These are phyloP conservation scores for Penicillium glabrum DNA, from an alignment of 2,329 filamentous ascomycete genomes.

Conservation along the genomic window DNA sequence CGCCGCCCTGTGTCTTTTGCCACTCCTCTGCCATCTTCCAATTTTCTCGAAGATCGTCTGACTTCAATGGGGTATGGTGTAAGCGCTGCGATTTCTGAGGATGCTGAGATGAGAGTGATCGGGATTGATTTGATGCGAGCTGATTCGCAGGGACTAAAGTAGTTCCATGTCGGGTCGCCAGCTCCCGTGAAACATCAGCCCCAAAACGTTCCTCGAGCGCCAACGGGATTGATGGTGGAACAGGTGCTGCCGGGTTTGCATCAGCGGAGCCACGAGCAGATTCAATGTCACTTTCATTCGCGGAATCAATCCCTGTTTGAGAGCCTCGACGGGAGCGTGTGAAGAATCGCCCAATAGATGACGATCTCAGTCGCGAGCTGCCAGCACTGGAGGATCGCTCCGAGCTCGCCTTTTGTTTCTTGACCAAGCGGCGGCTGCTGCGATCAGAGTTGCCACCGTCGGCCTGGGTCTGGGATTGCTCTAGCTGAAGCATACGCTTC, in stretches of 20 bases:
- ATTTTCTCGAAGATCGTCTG: constrained; percentile 20
- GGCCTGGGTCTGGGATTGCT: constrained; percentile 20
- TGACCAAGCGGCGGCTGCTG: constrained; percentile 32
- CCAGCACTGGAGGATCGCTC: constrained; percentile 32
- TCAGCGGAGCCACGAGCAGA: background rate
- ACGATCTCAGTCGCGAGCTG: constrained; percentile 27
- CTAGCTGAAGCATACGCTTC: constrained; percentile 21
- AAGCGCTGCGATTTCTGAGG: constrained; percentile 9
- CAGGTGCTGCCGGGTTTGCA: background rate
- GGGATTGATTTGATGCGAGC: constrained; percentile 6
- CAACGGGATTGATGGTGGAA: constrained; percentile 22
- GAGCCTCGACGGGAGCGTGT: constrained; percentile 28
- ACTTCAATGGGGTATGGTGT: constrained; percentile 17
- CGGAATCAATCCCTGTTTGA: constrained; percentile 28
- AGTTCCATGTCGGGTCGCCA: constrained; percentile 23
- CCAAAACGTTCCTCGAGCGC: constrained; percentile 32
- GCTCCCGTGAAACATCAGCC: constrained; percentile 30
- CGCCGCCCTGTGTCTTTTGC: constrained; percentile 12
- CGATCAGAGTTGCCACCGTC: constrained; percentile 19
- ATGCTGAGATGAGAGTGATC: background rate
- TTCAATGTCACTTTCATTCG: constrained; percentile 17
- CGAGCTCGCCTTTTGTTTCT: constrained; percentile 32
- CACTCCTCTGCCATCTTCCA: constrained; percentile 20
- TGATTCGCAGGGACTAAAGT: constrained; percentile 8
- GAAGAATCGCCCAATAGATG: constrained; percentile 28